phyloP scores from a whole-genome alignment of 768 basidiomycete species.

The Leccinum uliginosum region DNA sequence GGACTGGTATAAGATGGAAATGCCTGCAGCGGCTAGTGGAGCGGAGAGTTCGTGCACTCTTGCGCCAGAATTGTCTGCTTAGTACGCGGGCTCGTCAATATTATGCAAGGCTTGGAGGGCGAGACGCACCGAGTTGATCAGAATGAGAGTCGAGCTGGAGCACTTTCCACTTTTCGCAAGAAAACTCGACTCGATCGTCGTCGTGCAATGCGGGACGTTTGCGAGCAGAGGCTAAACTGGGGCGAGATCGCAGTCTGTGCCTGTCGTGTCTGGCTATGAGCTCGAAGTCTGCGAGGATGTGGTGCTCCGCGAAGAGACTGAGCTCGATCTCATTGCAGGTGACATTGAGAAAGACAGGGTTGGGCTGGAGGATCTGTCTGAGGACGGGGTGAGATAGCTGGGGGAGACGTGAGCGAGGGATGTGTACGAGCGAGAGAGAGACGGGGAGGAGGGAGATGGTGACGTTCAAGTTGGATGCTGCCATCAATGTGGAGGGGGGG shows the following conservation, averaged over 20 bases:
- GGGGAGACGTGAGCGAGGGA: constrained; percentile 65
- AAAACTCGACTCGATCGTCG: constrained; percentile 58
- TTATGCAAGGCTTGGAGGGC: neutral
- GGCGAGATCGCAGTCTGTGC: constrained; percentile 39
- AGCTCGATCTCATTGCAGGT: constrained; percentile 80
- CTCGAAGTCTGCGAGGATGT: constrained; percentile 55
- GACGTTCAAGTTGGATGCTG: constrained; percentile 27
- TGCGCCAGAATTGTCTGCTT: constrained; percentile 61
- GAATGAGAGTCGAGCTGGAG: constrained; percentile 80
- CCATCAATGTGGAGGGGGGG: constrained; percentile 21
- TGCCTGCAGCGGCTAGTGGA: constrained; percentile 69
- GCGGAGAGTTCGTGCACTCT: constrained; percentile 74
- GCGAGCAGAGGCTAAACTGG: constrained; percentile 33
- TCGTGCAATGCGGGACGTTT: constrained; percentile 24
- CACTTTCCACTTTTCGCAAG: constrained; percentile 72
- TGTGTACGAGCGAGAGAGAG: constrained; percentile 67
- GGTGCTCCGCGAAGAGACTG: constrained; percentile 64
- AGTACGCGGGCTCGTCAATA: constrained; percentile 5
- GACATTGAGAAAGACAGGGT: constrained; percentile 66
- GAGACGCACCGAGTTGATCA: constrained; percentile 55
- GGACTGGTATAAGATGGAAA: constrained; percentile 79
- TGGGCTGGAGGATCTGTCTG: constrained; percentile 63
- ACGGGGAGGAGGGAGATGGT: constrained; percentile 72
- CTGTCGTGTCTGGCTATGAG: constrained; percentile 55
- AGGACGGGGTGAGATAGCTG: constrained; percentile 58